These are phyloP conservation scores for Teunomyces tritomae DNA, from an alignment of 805 yeast species.

Conservation along the genomic window DNA sequence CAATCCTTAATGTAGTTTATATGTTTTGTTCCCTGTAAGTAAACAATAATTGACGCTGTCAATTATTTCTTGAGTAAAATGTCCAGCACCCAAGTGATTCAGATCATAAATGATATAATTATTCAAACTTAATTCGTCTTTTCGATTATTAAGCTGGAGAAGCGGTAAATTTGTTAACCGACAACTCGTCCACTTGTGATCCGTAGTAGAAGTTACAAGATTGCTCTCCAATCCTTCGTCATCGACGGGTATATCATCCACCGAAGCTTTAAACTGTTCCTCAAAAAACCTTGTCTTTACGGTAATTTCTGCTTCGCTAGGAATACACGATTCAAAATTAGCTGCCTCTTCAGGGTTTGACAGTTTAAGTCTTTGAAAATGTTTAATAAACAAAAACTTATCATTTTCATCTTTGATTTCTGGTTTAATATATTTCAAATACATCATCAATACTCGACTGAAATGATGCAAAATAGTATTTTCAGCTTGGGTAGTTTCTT, in stretches of 20 bases:
- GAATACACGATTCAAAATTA: conserved; percentile 6
- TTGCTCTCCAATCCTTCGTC: background rate
- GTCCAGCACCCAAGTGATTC: conserved; percentile 6
- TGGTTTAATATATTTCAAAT: background rate
- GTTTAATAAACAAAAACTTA: conserved; percentile 20
- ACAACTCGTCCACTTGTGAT: conserved; percentile 39
- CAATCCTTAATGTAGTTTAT: conserved; percentile 9
- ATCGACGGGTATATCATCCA: conserved; percentile 13
- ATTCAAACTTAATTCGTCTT: conserved; percentile 31
- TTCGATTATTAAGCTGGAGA: conserved; percentile 28
- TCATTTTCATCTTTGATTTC: conserved; percentile 15
- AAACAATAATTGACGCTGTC: conserved; percentile 30
- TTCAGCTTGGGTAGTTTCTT: conserved; percentile 21
- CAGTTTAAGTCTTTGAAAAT: conserved; percentile 8
- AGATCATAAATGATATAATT: conserved; percentile 23
- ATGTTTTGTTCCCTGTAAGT: conserved; percentile 36
- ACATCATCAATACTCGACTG: conserved; percentile 16
- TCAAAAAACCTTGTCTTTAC: conserved; percentile 30
- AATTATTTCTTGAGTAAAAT: conserved; percentile 16
- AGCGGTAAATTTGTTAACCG: conserved; percentile 36
- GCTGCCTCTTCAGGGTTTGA: background rate
- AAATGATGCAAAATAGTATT: conserved; percentile 14
- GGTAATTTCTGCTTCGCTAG: conserved; percentile 19
- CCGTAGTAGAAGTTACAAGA: conserved; percentile 25
- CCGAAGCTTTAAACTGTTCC: conserved; percentile 26